Percentiles rank a stretch among this genome's conserved stretches.
phyloP scores from a whole-genome alignment of 768 basidiomycete genomes.

The Kwoniella europaea region DNA sequence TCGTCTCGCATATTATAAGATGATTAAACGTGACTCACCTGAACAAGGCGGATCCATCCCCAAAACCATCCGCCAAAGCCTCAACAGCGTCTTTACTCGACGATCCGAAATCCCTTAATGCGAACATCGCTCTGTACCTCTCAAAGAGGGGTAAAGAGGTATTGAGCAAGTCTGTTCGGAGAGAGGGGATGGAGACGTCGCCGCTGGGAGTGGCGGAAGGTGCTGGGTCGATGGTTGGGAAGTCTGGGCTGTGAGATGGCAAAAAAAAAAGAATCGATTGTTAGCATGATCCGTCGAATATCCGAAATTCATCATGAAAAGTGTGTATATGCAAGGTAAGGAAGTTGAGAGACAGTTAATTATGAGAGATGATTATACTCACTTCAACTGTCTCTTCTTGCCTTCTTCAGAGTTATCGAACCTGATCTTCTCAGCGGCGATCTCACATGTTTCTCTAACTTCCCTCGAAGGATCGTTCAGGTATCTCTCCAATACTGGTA shows the following conservation, averaged over 20 bases:
- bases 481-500: slow-evolving; percentile 74
- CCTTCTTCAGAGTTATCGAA: slow-evolving; percentile 69
- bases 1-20: too few relatives aligned
- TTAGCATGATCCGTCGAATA: background rate
- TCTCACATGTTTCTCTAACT: slow-evolving; percentile 95
- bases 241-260: slow-evolving; percentile 48
- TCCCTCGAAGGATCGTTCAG: slow-evolving; percentile 71
- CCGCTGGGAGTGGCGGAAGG: slow-evolving; percentile 48
- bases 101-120: slow-evolving; percentile 84
- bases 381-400: slow-evolving; percentile 52
- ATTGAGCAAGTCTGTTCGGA: slow-evolving; percentile 72
- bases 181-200: slow-evolving; percentile 61
- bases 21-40: too few relatives aligned
- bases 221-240: slow-evolving; percentile 59
- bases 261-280: background rate
- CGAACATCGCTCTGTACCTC: slow-evolving; percentile 98
- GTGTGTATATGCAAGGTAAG: too few relatives aligned
- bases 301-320: too few relatives aligned
- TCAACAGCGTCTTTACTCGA: slow-evolving; percentile 76
- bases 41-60: slow-evolving; percentile 87
- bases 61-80: slow-evolving; percentile 88
- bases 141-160: slow-evolving; percentile 76
- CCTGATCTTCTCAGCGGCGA: slow-evolving; percentile 91
- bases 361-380: slow-evolving; percentile 25
- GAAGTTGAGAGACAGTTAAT: background rate